Conservation (phyloP, 306 rosid species). For the Cucurbita argyrosperma region DNA sequence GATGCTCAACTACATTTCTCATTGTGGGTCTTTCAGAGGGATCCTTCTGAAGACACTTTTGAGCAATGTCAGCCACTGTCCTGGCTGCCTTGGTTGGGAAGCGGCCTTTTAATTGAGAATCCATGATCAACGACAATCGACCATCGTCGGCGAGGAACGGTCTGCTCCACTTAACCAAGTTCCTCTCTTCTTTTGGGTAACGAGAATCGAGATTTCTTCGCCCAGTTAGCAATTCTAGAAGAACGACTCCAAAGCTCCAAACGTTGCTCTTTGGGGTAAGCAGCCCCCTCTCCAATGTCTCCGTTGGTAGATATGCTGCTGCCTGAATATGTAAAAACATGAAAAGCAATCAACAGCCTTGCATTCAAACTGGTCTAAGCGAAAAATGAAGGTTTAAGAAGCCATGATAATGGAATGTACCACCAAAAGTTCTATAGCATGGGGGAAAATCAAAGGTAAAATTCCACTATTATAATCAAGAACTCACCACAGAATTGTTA, state of each 20-base stretch:
- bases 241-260: constrained; percentile 88
- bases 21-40: constrained; percentile 92
- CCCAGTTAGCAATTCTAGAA: constrained; percentile 84
- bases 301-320: constrained; percentile 77
- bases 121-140: constrained; percentile 83
- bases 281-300: constrained; percentile 88
- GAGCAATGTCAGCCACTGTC: constrained; percentile 78
- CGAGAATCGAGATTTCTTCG: constrained; percentile 82
- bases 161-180: constrained; percentile 88
- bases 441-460: background rate
- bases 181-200: constrained; percentile 90
- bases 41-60: constrained; percentile 81
- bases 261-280: constrained; percentile 97
- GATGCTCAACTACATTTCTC: constrained; percentile 73
- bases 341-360: background rate
- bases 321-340: constrained; percentile 36
- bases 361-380: background rate
- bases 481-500: constrained; percentile 64
- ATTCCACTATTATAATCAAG: background rate
- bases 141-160: constrained; percentile 74
- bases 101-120: constrained; percentile 79
- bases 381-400: background rate
- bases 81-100: constrained; percentile 85
- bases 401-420: background rate
- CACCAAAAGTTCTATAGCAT: background rate